Evolutionary conservation across 2,329 filamentous ascomycete genomes (phyloP), one percentile per base, ranked within the genome.

Genomic region (Ophiostoma ips): DNA sequence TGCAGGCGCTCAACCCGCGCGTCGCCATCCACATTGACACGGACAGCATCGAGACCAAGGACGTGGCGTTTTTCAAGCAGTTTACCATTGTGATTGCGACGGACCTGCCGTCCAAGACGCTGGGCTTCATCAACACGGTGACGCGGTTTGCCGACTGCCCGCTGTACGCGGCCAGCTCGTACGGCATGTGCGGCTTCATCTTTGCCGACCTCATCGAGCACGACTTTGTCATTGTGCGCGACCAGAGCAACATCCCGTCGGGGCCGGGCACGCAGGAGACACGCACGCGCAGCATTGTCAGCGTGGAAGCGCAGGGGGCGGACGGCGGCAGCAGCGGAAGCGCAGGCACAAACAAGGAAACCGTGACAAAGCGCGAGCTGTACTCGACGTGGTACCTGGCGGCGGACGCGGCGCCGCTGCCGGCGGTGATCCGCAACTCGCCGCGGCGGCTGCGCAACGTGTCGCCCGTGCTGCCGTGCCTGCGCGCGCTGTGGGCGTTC

Each of bases 141-240:
- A 89, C 88, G 37, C 83, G 90, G 44, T 69, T 94, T 35, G 81
- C 83, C 53, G 76, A 79, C 55, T 79, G 80, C 45, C 81, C 88
- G 11, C 95, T 95, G 65, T 98, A 98, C 66, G 87, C 87, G 10
- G 85, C 88, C 34, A 83, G 81, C 47, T 79, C 84, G 3, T 87
- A 95, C 62, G 92, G 92, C 46, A 76, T 95, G 63, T 96, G 94
- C 64, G 92, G 92, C 50, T 98, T 87, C 68, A 84, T 95, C 57
- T 98, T 98, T 64, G 84, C 85, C 52, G 92, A 98, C 64, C 75
- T 98, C 19, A 87, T 95, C 58, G 76, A 82, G 59, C 92, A 98
- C 64, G 82, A 89, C 59, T 98, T 87, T 61, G 79, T 92, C 53
- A 83, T 98, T 54, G 83, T 94, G 68, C 82, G 92, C 51, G 80